Evolutionary conservation across 2,329 filamentous ascomycete species (phyloP).

Genomic region (Chrysosporium queenslandicum): DNA sequence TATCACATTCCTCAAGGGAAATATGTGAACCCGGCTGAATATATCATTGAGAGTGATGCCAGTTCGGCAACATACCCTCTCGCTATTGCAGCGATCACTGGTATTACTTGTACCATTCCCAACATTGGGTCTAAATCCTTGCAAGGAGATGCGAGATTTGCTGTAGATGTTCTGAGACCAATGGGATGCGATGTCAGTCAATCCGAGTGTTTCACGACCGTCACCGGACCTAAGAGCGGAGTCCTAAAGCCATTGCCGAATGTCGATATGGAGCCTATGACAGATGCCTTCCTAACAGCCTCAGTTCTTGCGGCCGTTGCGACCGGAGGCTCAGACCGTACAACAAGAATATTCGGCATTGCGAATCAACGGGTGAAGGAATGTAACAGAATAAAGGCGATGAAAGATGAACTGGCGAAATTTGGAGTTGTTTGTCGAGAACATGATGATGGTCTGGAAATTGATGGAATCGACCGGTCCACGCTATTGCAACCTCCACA

Average conservation of each 20-base stretch:
- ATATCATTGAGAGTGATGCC: conserved; percentile 90
- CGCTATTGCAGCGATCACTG: conserved; percentile 87
- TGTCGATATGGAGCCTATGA: conserved; percentile 99
- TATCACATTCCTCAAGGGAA: conserved; percentile 82
- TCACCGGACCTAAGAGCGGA: conserved; percentile 73
- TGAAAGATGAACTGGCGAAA: conserved; percentile 89
- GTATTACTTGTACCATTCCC: conserved; percentile 87
- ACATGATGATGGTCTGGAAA: conserved; percentile 80
- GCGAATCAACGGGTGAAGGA: conserved; percentile 98
- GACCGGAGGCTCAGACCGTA: conserved; percentile 53
- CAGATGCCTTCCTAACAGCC: conserved; percentile 91
- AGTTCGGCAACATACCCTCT: conserved; percentile 96
- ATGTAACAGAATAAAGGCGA: conserved; percentile 90
- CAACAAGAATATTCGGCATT: conserved; percentile 82
- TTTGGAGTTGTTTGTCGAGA: conserved; percentile 81
- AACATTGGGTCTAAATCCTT: conserved; percentile 90
- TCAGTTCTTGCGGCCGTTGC: conserved; percentile 88
- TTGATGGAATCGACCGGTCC: conserved; percentile 48
- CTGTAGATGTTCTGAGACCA: conserved; percentile 73
- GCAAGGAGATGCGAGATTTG: conserved; percentile 91
- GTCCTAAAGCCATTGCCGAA: conserved; percentile 63
- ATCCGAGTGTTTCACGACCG: conserved; percentile 75
- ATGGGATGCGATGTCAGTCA: conserved; percentile 93
- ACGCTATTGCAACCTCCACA: conserved; percentile 47
- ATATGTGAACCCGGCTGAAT: conserved; percentile 76